These are phyloP conservation scores for Arthrobotrys pseudoclavata DNA, from an alignment of 2,329 filamentous ascomycete genomes.

Conservation along the genomic window DNA sequence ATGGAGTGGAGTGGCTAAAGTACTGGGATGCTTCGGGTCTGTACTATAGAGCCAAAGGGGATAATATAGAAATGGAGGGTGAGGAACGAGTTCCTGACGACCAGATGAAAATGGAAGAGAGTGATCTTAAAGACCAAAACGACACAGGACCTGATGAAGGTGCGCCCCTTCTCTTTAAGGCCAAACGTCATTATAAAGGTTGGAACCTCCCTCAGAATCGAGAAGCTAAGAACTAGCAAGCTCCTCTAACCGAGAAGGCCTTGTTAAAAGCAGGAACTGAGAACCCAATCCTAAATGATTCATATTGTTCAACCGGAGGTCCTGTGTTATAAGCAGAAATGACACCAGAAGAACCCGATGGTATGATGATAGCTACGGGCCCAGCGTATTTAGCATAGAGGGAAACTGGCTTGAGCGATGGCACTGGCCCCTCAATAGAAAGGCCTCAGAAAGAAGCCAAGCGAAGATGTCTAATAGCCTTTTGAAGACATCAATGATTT, in stretches of 20 bases:
- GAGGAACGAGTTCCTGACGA: not conserved
- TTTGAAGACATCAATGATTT: too few relatives aligned
- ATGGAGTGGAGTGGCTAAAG: slow-evolving; percentile 10
- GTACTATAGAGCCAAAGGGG: not conserved
- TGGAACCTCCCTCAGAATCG: not conserved
- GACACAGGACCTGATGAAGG: slow-evolving; percentile 1
- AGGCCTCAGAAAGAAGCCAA: too few relatives aligned
- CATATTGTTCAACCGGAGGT: not conserved
- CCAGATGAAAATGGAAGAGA: not conserved
- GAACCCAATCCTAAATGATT: not conserved
- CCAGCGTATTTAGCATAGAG: too few relatives aligned
- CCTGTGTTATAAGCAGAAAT: not conserved
- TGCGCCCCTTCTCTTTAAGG: not conserved
- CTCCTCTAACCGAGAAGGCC: not conserved
- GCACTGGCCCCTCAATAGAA: too few relatives aligned
- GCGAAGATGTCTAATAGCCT: too few relatives aligned
- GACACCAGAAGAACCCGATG: not conserved
- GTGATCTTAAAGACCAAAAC: not conserved
- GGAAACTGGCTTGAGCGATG: too few relatives aligned
- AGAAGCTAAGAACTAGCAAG: not conserved
- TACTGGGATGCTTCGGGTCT: not conserved
- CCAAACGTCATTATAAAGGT: not conserved
- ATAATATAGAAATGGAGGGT: not conserved
- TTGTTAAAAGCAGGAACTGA: not conserved
- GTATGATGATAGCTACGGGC: not conserved